These are phyloP conservation scores for Tremella fuciformis DNA, from an alignment of 768 basidiomycete genomes.

Conservation along the genomic window DNA sequence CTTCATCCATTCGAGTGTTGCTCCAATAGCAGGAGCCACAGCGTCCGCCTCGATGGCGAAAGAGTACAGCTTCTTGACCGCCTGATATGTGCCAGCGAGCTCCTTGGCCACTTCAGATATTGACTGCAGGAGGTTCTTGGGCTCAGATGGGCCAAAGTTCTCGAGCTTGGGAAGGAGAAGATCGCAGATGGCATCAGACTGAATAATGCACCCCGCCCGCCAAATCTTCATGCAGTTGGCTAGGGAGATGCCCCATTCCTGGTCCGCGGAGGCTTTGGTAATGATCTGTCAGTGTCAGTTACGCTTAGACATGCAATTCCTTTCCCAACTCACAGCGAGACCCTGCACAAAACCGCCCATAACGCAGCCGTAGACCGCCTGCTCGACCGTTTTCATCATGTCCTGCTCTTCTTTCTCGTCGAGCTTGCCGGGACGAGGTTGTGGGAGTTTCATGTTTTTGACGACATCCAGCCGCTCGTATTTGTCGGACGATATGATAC, in stretches of 20 bases:
- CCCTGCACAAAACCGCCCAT: slow-evolving; percentile 50
- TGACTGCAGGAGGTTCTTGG: slow-evolving; percentile 37
- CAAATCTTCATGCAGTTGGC: slow-evolving; percentile 43
- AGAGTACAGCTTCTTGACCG: slow-evolving; percentile 37
- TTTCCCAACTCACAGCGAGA: slow-evolving; percentile 34
- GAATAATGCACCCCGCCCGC: slow-evolving; percentile 52
- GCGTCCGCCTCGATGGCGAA: slow-evolving; percentile 46
- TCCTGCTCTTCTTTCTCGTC: slow-evolving; percentile 20
- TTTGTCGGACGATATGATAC: slow-evolving; percentile 48
- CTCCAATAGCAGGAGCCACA: slow-evolving; percentile 42
- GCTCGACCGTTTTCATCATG: slow-evolving; percentile 37
- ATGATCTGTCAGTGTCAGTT: slow-evolving; percentile 33
- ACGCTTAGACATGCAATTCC: neutral
- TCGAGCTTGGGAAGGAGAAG: slow-evolving; percentile 38
- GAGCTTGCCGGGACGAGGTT: slow-evolving; percentile 23
- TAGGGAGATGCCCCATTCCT: slow-evolving; percentile 46
- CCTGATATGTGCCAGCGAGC: slow-evolving; percentile 36
- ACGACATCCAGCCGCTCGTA: slow-evolving; percentile 38
- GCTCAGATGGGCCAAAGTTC: slow-evolving; percentile 31
- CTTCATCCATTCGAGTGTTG: slow-evolving; percentile 47
- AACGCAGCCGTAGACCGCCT: slow-evolving; percentile 46
- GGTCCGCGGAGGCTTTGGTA: slow-evolving; percentile 38
- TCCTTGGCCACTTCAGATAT: slow-evolving; percentile 45
- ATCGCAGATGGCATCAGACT: slow-evolving; percentile 35
- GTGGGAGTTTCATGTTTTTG: slow-evolving; percentile 43